Conservation (phyloP, 345 rosid species). For the Citrus sp. region DNA sequence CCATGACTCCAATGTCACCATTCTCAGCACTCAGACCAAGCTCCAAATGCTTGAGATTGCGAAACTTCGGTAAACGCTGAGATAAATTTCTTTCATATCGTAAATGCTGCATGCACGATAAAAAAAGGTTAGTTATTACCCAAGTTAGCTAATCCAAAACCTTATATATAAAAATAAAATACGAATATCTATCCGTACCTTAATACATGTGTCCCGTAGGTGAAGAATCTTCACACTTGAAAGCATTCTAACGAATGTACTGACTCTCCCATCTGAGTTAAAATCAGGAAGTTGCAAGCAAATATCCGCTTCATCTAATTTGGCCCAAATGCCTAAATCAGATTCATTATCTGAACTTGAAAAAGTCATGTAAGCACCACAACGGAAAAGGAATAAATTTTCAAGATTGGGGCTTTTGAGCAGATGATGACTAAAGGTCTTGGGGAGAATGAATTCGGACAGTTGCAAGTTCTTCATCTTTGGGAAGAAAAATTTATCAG, state of each 20-base stretch:
- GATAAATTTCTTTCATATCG: background rate
- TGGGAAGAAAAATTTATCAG: no score
- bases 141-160: background rate
- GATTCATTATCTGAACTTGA: background rate
- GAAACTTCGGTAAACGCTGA: background rate
- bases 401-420: background rate
- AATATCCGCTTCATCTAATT: background rate
- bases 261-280: no score
- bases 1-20: background rate
- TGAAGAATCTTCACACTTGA: background rate
- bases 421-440: background rate
- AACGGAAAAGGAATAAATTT: background rate
- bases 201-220: background rate
- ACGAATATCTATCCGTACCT: background rate
- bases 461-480: background rate
- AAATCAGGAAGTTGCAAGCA: no score
- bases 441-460: background rate
- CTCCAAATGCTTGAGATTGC: background rate
- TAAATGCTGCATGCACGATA: no score
- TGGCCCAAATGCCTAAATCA: background rate
- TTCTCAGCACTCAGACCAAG: background rate
- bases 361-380: background rate
- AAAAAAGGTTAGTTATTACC: no score
- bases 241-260: background rate
- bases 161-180: no score